Evolutionary conservation across 1,284 basidiomycete genomes (phyloP).

Genomic region (Tilletia indica): DNA sequence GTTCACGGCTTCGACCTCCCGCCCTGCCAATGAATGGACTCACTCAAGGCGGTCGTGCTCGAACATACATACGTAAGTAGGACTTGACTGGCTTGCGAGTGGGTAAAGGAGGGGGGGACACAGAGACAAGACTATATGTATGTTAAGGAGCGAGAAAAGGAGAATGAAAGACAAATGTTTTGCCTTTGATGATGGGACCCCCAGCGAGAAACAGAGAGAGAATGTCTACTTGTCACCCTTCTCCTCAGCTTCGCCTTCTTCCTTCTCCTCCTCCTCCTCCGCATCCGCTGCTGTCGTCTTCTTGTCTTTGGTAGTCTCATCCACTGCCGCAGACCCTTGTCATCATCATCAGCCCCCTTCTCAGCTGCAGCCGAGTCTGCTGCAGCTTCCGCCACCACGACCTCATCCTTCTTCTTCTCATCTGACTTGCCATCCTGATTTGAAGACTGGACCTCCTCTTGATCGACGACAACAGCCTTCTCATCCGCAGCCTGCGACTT

Average conservation of each 20-base stretch:
- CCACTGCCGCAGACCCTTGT: neutral
- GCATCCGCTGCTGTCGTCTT: neutral
- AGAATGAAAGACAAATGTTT: neutral
- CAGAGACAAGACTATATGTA: neutral
- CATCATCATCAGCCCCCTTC: neutral
- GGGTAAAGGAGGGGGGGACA: too few relatives aligned
- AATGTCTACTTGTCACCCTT: neutral
- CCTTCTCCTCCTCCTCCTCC: conserved; percentile 19
- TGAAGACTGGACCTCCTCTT: neutral
- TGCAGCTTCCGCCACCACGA: conserved; percentile 9
- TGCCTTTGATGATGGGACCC: neutral
- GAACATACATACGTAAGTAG: too few relatives aligned
- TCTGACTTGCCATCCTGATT: neutral
- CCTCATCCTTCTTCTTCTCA: neutral
- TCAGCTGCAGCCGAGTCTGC: neutral
- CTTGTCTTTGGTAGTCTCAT: conserved; percentile 1
- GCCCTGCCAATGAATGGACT: too few relatives aligned
- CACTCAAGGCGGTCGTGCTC: too few relatives aligned
- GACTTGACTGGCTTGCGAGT: too few relatives aligned
- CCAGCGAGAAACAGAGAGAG: neutral
- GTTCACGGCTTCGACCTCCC: too few relatives aligned
- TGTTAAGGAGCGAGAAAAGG: neutral
- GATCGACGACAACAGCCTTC: neutral
- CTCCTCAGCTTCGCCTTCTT: conserved; percentile 12
- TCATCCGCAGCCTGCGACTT: neutral